Evolutionary conservation across 2,329 filamentous ascomycete genomes (phyloP), one percentile per base, ranked within the genome.

Genomic region (Exophiala oligosperma): DNA sequence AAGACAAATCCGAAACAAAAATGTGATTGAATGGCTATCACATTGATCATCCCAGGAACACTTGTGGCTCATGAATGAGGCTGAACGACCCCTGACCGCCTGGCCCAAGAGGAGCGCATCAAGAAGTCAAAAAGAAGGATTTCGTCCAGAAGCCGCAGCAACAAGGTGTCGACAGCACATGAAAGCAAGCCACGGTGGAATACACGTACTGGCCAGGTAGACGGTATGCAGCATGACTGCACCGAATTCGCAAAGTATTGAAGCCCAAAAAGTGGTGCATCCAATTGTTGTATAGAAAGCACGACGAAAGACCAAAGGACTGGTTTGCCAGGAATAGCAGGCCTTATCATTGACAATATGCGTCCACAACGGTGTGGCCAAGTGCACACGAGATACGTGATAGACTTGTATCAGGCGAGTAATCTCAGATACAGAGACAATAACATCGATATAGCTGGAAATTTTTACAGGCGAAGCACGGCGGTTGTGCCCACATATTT

Each of bases 151-250:
- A 54, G 29, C 24, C 26, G 50, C 26, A 41, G 32, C 50, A 38
- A 49, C 46, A 49, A 49, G 37, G 44, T 17, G 52, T 57, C 17
- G 49, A 52, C 55, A 28, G 48, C 52, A 62, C 53, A 56, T 37
- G 52, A 43, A 50, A 38, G 29, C 41, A 44, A 50, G 49, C 49
- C 41, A 40, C 53, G 48, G 21, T 51, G 48, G 41, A 56, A 38
- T 49, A 57, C 52, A 63, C 65, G 56, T 67, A 67, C 65, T 63
- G 54, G 64, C 63, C 56, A 67, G 57, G 49, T 67, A 67, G 43
- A 66, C 63, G 29, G 60, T 64, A 57, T 67, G 65, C 61, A 66
- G 61, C 65, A 67, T 67, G 40, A 64, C 55, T 59, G 60, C 61
- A 50, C 53, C 48, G 50, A 41, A 35, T 32, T 26, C 32, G 21